A percentile compares a stretch with the other conserved stretches of the same genome.
phyloP scores from a whole-genome alignment of 1,284 basidiomycete genomes.

The Apiotrichum domesticum region DNA sequence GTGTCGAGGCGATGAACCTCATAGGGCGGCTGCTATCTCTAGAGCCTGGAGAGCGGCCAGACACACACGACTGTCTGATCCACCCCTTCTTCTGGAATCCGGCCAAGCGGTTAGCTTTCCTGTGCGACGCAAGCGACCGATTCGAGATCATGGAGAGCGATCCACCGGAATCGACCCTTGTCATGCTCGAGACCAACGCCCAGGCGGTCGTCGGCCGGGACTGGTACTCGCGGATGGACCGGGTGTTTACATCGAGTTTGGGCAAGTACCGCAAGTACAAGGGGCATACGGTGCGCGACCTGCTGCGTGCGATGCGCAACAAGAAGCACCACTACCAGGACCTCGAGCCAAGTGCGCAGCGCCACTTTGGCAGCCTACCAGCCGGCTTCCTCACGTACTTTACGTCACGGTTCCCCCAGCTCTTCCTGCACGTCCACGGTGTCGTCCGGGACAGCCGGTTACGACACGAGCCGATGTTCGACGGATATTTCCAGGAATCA shows the following conservation, averaged over 20 bases:
- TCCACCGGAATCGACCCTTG: constrained; percentile 69
- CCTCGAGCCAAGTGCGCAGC: constrained; percentile 79
- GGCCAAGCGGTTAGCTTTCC: constrained; percentile 75
- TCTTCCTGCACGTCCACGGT: constrained; percentile 86
- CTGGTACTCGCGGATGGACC: constrained; percentile 83
- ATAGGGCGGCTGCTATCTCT: constrained; percentile 69
- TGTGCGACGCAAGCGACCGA: constrained; percentile 93
- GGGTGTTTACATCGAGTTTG: constrained; percentile 82
- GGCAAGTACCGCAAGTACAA: constrained; percentile 98
- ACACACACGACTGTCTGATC: constrained; percentile 73
- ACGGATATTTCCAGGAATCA: constrained; percentile 58
- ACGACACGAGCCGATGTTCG: constrained; percentile 74
- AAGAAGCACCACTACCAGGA: constrained; percentile 98
- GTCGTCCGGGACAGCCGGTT: constrained; percentile 64
- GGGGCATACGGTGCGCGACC: constrained; percentile 78
- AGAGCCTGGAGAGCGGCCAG: constrained; percentile 71
- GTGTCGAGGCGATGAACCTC: constrained; percentile 72
- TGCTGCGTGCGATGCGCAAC: constrained; percentile 86
- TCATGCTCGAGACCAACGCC: constrained; percentile 68
- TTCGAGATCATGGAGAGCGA: constrained; percentile 97
- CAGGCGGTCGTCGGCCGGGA: constrained; percentile 67
- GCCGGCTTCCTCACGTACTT: constrained; percentile 91
- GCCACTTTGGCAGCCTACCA: constrained; percentile 80
- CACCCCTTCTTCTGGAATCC: constrained; percentile 98
- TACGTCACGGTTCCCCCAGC: constrained; percentile 77